Percentiles rank a stretch among this genome's conserved stretches.
phyloP scores from a whole-genome alignment of 2,329 filamentous ascomycete genomes.

The Knufia petricola region DNA sequence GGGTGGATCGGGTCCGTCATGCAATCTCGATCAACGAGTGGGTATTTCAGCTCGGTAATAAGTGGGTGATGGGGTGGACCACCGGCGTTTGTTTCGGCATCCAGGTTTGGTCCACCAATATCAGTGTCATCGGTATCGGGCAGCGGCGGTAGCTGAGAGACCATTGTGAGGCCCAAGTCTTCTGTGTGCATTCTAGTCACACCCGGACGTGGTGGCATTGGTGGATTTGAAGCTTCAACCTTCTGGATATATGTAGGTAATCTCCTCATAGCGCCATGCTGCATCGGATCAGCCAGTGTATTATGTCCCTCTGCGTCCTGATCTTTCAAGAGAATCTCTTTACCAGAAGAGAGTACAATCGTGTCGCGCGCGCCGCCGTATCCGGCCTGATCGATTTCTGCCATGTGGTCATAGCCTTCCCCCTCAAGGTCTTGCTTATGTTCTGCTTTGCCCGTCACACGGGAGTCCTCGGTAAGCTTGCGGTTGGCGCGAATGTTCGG shows the following conservation, averaged over 20 bases:
- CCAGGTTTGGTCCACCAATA: conserved; percentile 59
- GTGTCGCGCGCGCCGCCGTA: conserved; percentile 61
- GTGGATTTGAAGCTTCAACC: conserved; percentile 35
- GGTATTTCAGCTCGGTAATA: conserved; percentile 58
- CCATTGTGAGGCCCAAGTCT: conserved; percentile 57
- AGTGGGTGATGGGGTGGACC: conserved; percentile 43
- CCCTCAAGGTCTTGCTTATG: conserved; percentile 71
- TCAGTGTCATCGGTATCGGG: conserved; percentile 69
- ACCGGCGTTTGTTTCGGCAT: conserved; percentile 40
- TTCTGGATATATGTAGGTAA: conserved; percentile 21
- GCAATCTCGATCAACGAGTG: conserved; percentile 74
- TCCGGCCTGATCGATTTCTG: conserved; percentile 51
- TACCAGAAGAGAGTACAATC: conserved; percentile 50
- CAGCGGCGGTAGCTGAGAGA: conserved; percentile 61
- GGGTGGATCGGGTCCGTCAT: conserved; percentile 84
- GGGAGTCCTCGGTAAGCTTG: conserved; percentile 47
- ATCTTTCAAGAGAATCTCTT: conserved; percentile 61
- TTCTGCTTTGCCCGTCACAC: conserved; percentile 50
- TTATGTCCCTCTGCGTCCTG: conserved; percentile 56
- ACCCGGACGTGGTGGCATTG: conserved; percentile 50
- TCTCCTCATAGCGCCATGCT: conserved; percentile 30
- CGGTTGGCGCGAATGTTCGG: conserved; percentile 47
- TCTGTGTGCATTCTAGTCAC: conserved; percentile 53
- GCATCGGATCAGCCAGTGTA: conserved; percentile 45
- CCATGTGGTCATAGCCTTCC: conserved; percentile 67